These are phyloP conservation scores for Leccinum disarticulatum DNA, from an alignment of 768 basidiomycete genomes.

Conservation along the genomic window DNA sequence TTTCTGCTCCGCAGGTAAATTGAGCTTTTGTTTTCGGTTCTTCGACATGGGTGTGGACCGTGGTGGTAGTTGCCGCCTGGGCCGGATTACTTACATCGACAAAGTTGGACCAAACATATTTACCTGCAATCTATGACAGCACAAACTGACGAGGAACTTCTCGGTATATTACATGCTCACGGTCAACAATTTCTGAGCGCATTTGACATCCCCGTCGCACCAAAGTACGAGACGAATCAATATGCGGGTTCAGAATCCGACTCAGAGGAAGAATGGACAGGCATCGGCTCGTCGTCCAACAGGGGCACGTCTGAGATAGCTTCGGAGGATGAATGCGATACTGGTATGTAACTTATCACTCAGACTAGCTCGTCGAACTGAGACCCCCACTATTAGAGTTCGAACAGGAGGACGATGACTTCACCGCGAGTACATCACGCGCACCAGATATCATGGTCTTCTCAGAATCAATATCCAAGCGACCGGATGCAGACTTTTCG, in stretches of 20 bases:
- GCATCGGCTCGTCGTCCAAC: conserved; percentile 26
- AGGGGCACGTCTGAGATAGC: not conserved
- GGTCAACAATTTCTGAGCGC: conserved; percentile 46
- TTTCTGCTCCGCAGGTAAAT: conserved; percentile 11
- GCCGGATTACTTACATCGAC: not conserved
- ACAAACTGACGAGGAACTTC: conserved; percentile 33
- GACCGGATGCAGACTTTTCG: conserved; percentile 15
- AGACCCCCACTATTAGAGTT: conserved; percentile 27
- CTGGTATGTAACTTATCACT: conserved; percentile 10
- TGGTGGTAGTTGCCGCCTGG: not conserved
- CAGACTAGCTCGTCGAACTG: not conserved
- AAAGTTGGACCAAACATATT: conserved; percentile 12
- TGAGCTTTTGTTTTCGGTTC: conserved; percentile 23
- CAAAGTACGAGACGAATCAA: conserved; percentile 18
- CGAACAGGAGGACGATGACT: conserved; percentile 48
- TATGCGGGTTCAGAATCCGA: conserved; percentile 19
- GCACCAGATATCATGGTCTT: conserved; percentile 59
- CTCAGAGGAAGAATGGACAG: conserved; percentile 47
- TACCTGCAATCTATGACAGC: conserved; percentile 5
- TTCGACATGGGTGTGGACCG: conserved; percentile 27
- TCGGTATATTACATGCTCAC: conserved; percentile 43
- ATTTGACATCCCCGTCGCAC: conserved; percentile 33
- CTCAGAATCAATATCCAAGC: conserved; percentile 35
- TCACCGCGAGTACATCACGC: conserved; percentile 35
- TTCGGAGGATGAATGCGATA: conserved; percentile 23